Conservation (phyloP, 148 eudicot genomes). For the Dianthus caryophyllus region DNA sequence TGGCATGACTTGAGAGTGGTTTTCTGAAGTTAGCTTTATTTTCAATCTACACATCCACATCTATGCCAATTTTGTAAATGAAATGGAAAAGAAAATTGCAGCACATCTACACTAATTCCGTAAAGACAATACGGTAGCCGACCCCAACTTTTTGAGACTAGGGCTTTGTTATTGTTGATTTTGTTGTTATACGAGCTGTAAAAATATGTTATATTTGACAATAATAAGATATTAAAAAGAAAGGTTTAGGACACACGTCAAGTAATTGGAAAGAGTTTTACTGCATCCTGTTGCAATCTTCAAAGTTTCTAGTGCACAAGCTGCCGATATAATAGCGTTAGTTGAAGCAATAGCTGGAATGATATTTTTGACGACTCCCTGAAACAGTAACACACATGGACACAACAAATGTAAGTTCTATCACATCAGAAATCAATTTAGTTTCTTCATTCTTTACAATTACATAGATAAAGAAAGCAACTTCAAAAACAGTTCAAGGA, state of each 20-base stretch:
- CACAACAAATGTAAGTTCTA: background rate
- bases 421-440: background rate
- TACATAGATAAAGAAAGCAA: background rate
- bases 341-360: conserved; percentile 99
- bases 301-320: conserved; percentile 88
- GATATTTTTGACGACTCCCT: conserved; percentile 98
- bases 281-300: conserved; percentile 92
- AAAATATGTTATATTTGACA: too few species aligned
- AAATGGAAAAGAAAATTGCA: too few species aligned
- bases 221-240: background rate
- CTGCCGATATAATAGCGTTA: conserved; percentile 93
- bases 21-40: background rate
- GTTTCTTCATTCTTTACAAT: background rate
- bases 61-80: too few species aligned
- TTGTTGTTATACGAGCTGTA: too few species aligned
- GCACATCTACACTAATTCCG: too few species aligned
- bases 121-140: too few species aligned
- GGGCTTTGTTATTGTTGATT: too few species aligned
- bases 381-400: conserved; percentile 23
- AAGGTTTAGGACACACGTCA: conserved; percentile 50
- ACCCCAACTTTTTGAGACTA: too few species aligned
- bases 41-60: too few species aligned
- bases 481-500: background rate
- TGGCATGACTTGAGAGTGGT: background rate
- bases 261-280: conserved; percentile 79